These are phyloP conservation scores for Aspergillus fijiensis DNA, from an alignment of 2,329 filamentous ascomycete species.

Conservation along the genomic window DNA sequence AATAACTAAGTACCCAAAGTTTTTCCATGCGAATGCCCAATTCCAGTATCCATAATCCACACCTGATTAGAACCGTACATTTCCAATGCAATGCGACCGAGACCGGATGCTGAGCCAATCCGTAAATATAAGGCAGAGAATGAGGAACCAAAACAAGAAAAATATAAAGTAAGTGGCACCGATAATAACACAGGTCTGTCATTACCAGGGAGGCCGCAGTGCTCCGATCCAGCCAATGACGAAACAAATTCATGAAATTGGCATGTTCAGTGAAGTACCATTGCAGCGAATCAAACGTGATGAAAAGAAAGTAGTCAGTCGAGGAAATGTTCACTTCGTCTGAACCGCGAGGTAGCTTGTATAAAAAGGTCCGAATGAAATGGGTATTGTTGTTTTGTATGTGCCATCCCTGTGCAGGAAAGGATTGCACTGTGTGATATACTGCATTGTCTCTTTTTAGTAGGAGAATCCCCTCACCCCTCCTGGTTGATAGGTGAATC, in stretches of 20 bases:
- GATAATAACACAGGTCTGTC: neutral
- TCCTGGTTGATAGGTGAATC: too few relatives aligned
- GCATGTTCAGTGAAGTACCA: neutral
- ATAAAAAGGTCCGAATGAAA: neutral
- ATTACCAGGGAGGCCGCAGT: neutral
- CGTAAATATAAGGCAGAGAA: neutral
- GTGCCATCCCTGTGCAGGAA: neutral
- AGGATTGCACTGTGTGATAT: neutral
- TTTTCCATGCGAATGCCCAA: neutral
- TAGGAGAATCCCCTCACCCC: too few relatives aligned
- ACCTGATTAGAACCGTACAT: slow-evolving; percentile 4
- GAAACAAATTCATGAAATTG: too few relatives aligned
- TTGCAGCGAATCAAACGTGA: neutral
- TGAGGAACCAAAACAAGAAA: neutral
- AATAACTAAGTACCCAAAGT: neutral
- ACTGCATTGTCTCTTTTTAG: neutral
- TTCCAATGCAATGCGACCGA: neutral
- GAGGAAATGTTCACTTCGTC: neutral
- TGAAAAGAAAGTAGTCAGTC: neutral
- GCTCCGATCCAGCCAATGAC: neutral
- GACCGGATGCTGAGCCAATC: neutral
- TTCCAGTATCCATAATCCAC: slow-evolving; percentile 3
- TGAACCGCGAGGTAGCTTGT: neutral
- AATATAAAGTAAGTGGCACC: neutral
- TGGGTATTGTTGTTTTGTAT: neutral